These are phyloP conservation scores for Fusarium pseudograminearum DNA, from an alignment of 2,329 filamentous ascomycete species.

Conservation along the genomic window DNA sequence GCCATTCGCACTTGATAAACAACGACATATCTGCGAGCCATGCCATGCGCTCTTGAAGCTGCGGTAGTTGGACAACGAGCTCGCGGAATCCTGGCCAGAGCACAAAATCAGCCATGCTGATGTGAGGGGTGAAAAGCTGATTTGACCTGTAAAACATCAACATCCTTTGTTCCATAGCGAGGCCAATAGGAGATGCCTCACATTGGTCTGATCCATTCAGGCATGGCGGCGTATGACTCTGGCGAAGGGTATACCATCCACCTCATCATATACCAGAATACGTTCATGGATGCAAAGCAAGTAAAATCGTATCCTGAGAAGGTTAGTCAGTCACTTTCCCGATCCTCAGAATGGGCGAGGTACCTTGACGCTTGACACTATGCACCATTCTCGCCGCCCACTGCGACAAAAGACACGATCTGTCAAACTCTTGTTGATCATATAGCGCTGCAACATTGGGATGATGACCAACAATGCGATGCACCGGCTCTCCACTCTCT, in stretches of 20 bases:
- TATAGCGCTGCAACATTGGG: constrained; percentile 23
- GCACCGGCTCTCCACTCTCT: accelerated
- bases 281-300: constrained; percentile 13
- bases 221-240: constrained; percentile 21
- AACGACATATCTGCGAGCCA: constrained; percentile 17
- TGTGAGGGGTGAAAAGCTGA: constrained; percentile 20
- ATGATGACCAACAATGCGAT: neutral
- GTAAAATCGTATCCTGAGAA: constrained; percentile 22
- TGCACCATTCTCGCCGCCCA: constrained; percentile 34
- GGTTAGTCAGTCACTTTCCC: accelerated
- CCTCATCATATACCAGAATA: constrained; percentile 32
- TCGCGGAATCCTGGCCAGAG: constrained; percentile 22
- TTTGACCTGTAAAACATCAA: accelerated
- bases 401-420: constrained; percentile 15
- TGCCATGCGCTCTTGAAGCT: constrained; percentile 27
- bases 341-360: accelerated
- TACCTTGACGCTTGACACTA: constrained; percentile 23
- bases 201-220: constrained; percentile 32
- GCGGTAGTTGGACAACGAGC: constrained; percentile 17
- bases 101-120: constrained; percentile 21
- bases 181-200: accelerated
- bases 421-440: constrained; percentile 12
- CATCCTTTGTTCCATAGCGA: accelerated
- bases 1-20: constrained; percentile 17
- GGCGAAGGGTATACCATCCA: constrained; percentile 23